Evolutionary conservation across 2,329 filamentous ascomycete genomes (phyloP).

Genomic region (Trichophaea hybrida): DNA sequence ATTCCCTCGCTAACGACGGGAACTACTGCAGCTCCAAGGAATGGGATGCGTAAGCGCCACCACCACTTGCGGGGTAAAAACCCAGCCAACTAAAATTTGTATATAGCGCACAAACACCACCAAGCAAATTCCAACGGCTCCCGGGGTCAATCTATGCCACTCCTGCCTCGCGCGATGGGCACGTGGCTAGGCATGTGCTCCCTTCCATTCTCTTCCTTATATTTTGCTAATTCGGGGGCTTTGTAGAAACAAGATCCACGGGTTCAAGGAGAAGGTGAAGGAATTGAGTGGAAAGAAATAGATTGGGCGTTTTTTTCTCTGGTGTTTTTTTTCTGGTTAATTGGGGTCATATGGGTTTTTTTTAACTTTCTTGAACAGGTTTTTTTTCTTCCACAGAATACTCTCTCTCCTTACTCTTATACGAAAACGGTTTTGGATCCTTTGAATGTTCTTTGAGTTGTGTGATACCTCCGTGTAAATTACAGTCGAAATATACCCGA

Average conservation of each 20-base stretch:
- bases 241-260: slow-evolving; percentile 21
- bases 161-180: slow-evolving; percentile 14
- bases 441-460: too few relatives aligned
- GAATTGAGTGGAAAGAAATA: slow-evolving; percentile 20
- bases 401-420: background rate
- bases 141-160: slow-evolving; percentile 18
- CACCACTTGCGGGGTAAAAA: background rate
- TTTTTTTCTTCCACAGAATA: background rate
- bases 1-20: slow-evolving; percentile 4
- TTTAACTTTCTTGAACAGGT: background rate
- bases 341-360: slow-evolving; percentile 7
- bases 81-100: background rate
- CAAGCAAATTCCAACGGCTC: background rate
- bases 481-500: too few relatives aligned
- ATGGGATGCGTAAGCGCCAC: slow-evolving; percentile 22
- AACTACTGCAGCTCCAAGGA: slow-evolving; percentile 18
- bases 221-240: background rate
- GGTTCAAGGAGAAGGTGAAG: slow-evolving; percentile 22
- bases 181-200: background rate
- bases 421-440: too few relatives aligned
- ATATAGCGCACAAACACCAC: background rate
- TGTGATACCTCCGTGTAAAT: too few relatives aligned
- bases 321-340: background rate
- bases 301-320: background rate
- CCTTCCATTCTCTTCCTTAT: background rate